Percentiles rank a stretch among this genome's conserved stretches.
Evolutionary conservation across 495 filamentous ascomycete genomes (phyloP).

Genomic region (Neurospora pannonica): DNA sequence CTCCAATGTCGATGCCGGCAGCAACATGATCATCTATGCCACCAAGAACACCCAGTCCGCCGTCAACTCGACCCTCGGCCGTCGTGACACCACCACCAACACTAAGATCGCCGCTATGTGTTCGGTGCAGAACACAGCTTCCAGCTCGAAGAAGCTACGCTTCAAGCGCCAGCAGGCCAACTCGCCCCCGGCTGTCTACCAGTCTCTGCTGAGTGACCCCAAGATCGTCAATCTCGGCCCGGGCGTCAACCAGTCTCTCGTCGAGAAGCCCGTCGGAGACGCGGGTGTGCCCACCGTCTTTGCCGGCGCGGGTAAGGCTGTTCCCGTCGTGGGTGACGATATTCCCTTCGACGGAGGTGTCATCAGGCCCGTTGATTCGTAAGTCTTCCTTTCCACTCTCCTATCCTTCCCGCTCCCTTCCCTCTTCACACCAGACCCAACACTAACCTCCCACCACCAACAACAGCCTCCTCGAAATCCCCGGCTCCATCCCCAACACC

Average conservation of each 20-base stretch:
- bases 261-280: neutral
- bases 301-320: constrained; percentile 22
- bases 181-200: neutral
- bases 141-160: neutral
- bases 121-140: neutral
- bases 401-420: neutral
- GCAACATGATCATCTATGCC: neutral
- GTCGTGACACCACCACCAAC: neutral
- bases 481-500: neutral
- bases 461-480: constrained; percentile 33
- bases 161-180: neutral
- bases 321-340: constrained; percentile 22
- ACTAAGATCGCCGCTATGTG: neutral
- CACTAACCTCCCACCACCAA: constrained; percentile 19
- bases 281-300: constrained; percentile 6
- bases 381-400: constrained; percentile 1
- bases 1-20: neutral
- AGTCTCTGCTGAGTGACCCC: neutral
- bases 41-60: neutral
- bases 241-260: neutral
- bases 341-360: constrained; percentile 23
- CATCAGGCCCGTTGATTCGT: constrained; percentile 24
- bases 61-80: neutral
- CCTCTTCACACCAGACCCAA: neutral
- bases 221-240: neutral